These are phyloP conservation scores for Phanerochaete carnosa DNA, from an alignment of 768 basidiomycete genomes.

Conservation along the genomic window DNA sequence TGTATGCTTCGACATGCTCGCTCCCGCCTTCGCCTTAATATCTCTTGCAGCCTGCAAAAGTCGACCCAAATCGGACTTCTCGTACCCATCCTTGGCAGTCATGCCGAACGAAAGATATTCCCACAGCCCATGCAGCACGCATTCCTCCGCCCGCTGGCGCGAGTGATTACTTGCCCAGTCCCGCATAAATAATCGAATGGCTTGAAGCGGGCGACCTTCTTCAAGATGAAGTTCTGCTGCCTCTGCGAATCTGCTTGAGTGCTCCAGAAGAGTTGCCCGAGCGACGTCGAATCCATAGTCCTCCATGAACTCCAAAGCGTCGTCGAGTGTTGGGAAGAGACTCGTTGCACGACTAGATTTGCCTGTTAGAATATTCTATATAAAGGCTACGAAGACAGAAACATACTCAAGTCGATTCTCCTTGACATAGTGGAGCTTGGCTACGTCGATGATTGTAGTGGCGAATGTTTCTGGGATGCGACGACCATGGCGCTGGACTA, in stretches of 20 bases:
- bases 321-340: conserved; percentile 50
- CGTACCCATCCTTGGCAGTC: neutral
- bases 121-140: conserved; percentile 33
- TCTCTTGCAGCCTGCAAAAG: neutral
- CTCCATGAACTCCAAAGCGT: conserved; percentile 54
- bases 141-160: conserved; percentile 33
- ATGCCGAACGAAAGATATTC: neutral
- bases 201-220: conserved; percentile 45
- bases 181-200: conserved; percentile 42
- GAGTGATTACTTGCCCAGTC: conserved; percentile 29
- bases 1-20: neutral
- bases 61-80: neutral
- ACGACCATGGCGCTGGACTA: conserved; percentile 35
- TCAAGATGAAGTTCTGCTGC: conserved; percentile 46
- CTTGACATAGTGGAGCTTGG: conserved; percentile 38
- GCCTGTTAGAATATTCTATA: neutral
- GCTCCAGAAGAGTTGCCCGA: conserved; percentile 42
- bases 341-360: conserved; percentile 38
- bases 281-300: conserved; percentile 50
- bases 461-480: conserved; percentile 29
- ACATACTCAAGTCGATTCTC: conserved; percentile 34
- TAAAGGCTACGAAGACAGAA: neutral
- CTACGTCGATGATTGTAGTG: conserved; percentile 38
- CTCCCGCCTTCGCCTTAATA: neutral
- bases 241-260: conserved; percentile 38